Base-by-base conservation (phyloP, 2,329 filamentous ascomycete species). In the Ceratocystis papillata region DNA sequence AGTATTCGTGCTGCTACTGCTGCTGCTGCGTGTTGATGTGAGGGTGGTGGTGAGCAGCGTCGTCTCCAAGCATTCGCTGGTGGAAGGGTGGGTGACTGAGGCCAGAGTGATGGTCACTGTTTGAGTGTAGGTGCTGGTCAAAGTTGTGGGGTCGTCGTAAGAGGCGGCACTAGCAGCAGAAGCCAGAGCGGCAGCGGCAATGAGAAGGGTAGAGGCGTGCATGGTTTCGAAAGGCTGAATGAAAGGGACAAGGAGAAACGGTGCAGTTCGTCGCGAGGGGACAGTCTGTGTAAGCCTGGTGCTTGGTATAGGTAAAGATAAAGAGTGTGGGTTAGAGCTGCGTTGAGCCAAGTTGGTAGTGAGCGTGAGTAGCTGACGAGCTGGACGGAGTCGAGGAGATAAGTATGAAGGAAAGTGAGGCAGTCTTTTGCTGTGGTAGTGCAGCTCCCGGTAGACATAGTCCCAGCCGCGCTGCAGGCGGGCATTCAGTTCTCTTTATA, bases 81-180 rank as follows among this genome's bases (percentile, higher is more conserved):
- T 62, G 28, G 60, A 37, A 7, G 33, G 33, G 33, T 37, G 33
- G 1, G 33, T 37, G 33, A 3, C 33, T 10, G 33, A 37, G 33
- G 33, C 33, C 6, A 67, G 37, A 7, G 65, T 67, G 25, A 67
- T 63, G 17, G 61, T 67, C 12, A 64, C 44, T 6, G 61, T 67
- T 20, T 41, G 17, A 2, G 65, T 67, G 12, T 44, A 33, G 20
- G 65, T 67, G 25, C 60, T 59, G 37, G 65, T 67, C 37, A 63
- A 7, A 25, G 65, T 64, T 37, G 62, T 65, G 8, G 62, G 33
- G 15, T 64, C 53, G 53, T 15, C 55, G 3, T 45, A 55, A 10
- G 62, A 15, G 5, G 65, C 20, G 22, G 33, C 41, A 25, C 41
- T 37, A 8, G 41, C 30, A 55, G 30, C 44, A 53, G 59, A 30